Percentiles rank a stretch among this genome's conserved stretches.
Conservation (phyloP, 2,329 filamentous ascomycete genomes). For the Colletotrichum spinosum region DNA sequence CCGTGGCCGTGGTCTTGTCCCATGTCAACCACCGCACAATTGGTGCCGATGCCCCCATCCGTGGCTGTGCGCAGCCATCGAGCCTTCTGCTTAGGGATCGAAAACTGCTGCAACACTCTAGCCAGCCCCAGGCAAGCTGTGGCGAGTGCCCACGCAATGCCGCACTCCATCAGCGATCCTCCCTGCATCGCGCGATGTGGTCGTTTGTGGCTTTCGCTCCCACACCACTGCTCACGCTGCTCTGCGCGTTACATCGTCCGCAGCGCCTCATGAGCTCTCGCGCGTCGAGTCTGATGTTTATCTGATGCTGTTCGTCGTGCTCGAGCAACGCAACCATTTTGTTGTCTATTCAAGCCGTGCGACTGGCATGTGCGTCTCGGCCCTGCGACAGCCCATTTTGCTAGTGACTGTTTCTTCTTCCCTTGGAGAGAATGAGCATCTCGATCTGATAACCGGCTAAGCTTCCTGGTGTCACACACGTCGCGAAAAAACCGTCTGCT, state of each 20-base stretch:
- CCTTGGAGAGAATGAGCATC: not conserved
- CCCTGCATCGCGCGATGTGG: slow-evolving; percentile 4
- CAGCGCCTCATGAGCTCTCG: not conserved
- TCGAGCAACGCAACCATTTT: not conserved
- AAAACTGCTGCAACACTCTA: slow-evolving; percentile 3
- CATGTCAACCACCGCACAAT: too few species aligned
- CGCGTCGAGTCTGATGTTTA: slow-evolving; percentile 5
- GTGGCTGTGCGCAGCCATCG: slow-evolving; percentile 32
- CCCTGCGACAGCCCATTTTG: too few species aligned
- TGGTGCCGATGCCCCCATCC: slow-evolving; percentile 8
- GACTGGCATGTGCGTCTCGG: not conserved
- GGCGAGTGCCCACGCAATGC: slow-evolving; percentile 27
- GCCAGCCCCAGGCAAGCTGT: slow-evolving; percentile 1
- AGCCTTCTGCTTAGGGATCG: slow-evolving; percentile 26
- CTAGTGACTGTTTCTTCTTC: too few species aligned
- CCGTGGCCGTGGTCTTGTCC: too few species aligned
- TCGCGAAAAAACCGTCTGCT: not conserved
- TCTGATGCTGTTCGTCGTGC: not conserved
- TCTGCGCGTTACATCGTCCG: too few species aligned
- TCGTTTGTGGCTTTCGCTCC: not conserved
- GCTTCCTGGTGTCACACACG: slow-evolving; percentile 6
- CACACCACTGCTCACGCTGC: not conserved
- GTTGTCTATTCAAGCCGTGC: not conserved
- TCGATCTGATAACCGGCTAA: slow-evolving; percentile 4
- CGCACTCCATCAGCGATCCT: slow-evolving; percentile 1